Evolutionary conservation across 768 basidiomycete species (phyloP).

Genomic region (Cystofilobasidium capitatum): DNA sequence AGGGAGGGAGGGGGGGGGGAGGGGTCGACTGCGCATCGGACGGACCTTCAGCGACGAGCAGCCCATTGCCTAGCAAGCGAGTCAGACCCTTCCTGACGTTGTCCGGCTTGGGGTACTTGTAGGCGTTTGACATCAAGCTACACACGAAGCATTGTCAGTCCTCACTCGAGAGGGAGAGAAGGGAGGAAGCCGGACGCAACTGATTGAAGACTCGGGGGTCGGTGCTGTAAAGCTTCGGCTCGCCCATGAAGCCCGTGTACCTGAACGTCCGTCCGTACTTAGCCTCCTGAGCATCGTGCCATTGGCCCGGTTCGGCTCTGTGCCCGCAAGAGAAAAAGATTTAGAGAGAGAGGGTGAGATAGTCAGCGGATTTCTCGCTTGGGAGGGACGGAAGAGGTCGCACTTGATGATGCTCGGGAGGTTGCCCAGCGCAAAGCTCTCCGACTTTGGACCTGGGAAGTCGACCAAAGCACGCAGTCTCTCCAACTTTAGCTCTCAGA

Average conservation of each 20-base stretch:
- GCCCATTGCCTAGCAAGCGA: constrained; percentile 15
- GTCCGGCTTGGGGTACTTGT: constrained; percentile 15
- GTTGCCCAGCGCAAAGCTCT: not conserved
- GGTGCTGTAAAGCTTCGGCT: not conserved
- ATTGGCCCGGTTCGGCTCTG: constrained; percentile 5
- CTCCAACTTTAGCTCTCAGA: not conserved
- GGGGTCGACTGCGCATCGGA: not conserved
- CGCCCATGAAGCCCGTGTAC: not conserved
- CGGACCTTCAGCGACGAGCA: constrained; percentile 17
- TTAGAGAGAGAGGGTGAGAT: too few species aligned
- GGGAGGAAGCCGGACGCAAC: not conserved
- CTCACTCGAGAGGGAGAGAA: not conserved
- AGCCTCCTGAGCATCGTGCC: not conserved
- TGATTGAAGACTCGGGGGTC: constrained; percentile 18
- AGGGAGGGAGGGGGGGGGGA: not conserved
- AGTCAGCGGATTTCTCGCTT: not conserved
- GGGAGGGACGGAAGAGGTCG: not conserved
- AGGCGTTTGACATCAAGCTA: constrained; percentile 11
- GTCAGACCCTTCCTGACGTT: not conserved
- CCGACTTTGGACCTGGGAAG: not conserved
- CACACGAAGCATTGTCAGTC: too few species aligned
- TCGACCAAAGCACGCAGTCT: not conserved
- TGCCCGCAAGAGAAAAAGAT: too few species aligned
- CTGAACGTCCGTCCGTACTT: not conserved
- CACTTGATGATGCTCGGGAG: not conserved